Evolutionary conservation across 768 basidiomycete species (phyloP), one percentile per base, ranked within the genome.

Genomic region (Boletus barrowsii): DNA sequence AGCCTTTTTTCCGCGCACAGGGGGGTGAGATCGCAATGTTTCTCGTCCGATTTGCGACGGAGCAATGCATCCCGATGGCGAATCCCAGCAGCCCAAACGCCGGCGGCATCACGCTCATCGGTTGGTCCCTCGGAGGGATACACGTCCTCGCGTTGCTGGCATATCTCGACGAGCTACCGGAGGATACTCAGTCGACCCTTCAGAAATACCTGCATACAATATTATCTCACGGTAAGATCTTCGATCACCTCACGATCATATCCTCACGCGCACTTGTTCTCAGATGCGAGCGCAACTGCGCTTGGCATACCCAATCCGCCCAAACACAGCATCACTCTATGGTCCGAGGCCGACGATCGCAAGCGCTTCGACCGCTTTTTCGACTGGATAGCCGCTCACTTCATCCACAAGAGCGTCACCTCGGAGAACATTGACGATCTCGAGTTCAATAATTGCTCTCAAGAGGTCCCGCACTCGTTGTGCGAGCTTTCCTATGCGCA

Each of bases 21-120:
- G 63, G 64, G n/a, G 11, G 43, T 6, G 64, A 66, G 30, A 45
- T 64, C 3, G 63, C 63, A 0, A 56, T 50, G 20, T 66, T 66
- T 40, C 52, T 64, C 18, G 45, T 18, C 11, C 47, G 52, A 0
- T 63, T 64, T 46, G 64, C 64, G 2, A 44, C 43, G 2, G 51
- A 51, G 36, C 45, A 63, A 22, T 30, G 24, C n/a, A 63, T 64
- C 29, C 64, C 64, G 11, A 15, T 36, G 11, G 57, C 60, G 0
- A 48, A 62, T 44, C 53, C 11, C 1, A 22, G 40, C 2, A 2
- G 4, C 18, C 48, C 6, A 15, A 54, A 47, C 0, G 40, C 44
- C 2, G 63, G 64, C 5, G 63, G 63, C 5, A 55, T 66, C 22
- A 55, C 18, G 2, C 39, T 64, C 24, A 56, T 64, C 2, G 63